phyloP scores from a whole-genome alignment of 75 land plant genomes.

The Sequoia sempervirens region DNA sequence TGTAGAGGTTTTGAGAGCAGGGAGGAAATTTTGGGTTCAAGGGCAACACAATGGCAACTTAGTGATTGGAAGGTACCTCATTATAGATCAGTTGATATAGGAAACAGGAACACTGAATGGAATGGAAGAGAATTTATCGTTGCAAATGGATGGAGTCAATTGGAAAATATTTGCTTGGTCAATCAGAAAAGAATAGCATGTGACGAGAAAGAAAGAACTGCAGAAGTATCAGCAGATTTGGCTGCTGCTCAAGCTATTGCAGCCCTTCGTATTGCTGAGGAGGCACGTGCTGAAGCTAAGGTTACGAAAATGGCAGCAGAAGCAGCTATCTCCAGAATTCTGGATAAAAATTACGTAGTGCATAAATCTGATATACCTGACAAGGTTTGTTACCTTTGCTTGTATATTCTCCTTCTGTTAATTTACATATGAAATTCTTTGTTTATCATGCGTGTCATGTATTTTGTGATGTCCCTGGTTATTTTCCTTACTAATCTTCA shows the following conservation, averaged over 20 bases:
- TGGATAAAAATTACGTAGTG: background rate
- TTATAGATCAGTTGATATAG: background rate
- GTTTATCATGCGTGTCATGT: background rate
- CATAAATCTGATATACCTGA: background rate
- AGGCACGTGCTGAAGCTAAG: constrained; percentile 43
- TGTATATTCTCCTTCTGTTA: background rate
- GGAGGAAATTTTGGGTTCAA: constrained; percentile 21
- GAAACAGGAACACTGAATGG: background rate
- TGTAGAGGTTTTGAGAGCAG: constrained; percentile 13
- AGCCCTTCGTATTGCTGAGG: constrained; percentile 71
- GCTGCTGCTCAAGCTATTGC: constrained; percentile 87
- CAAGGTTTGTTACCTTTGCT: background rate
- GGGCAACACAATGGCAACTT: constrained; percentile 20
- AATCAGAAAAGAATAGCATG: constrained; percentile 34
- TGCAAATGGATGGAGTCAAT: constrained; percentile 16
- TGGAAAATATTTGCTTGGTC: constrained; percentile 23
- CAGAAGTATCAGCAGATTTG: constrained; percentile 59
- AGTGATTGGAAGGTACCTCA: constrained; percentile 23
- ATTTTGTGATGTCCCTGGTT: background rate
- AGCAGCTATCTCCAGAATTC: background rate
- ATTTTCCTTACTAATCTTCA: too few relatives aligned
- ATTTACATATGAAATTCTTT: background rate
- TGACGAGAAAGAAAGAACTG: constrained; percentile 35
- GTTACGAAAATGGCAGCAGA: background rate
- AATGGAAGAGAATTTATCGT: constrained; percentile 18